Conservation (phyloP, 2,329 filamentous ascomycete species). For the Claviceps sorghi region DNA sequence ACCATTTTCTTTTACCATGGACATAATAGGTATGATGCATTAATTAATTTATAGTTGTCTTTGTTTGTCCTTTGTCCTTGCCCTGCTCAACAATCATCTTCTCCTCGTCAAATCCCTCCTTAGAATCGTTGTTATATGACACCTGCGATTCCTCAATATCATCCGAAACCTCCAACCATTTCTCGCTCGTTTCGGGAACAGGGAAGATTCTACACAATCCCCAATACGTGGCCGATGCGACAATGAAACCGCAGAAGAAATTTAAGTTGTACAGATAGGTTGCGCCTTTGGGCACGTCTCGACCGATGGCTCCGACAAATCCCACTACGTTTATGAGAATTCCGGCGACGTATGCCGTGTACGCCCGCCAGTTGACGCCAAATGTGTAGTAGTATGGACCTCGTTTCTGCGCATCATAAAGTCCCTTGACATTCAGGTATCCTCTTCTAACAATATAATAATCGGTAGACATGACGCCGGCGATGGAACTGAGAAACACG, state of each 20-base stretch:
- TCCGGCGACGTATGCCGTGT: slow-evolving; percentile 65
- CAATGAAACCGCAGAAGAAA: slow-evolving; percentile 73
- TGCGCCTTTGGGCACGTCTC: slow-evolving; percentile 58
- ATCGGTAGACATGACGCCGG: slow-evolving; percentile 77
- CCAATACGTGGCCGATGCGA: slow-evolving; percentile 56
- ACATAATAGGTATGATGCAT: not conserved
- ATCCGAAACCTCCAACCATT: slow-evolving; percentile 64
- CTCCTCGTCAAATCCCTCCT: slow-evolving; percentile 26
- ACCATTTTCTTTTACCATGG: not conserved
- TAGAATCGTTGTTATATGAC: slow-evolving; percentile 29
- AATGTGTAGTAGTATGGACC: slow-evolving; percentile 60
- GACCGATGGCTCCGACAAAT: slow-evolving; percentile 69
- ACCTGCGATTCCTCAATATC: slow-evolving; percentile 40
- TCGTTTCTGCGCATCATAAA: slow-evolving; percentile 56
- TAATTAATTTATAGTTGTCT: not conserved
- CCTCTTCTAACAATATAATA: slow-evolving; percentile 79
- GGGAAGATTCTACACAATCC: slow-evolving; percentile 53
- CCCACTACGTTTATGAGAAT: slow-evolving; percentile 87
- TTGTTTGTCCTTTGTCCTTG: slow-evolving; percentile 1
- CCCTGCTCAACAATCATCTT: not conserved
- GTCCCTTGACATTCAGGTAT: slow-evolving; percentile 61
- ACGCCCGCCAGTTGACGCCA: slow-evolving; percentile 73
- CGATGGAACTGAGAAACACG: slow-evolving; percentile 86
- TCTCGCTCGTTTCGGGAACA: slow-evolving; percentile 56
- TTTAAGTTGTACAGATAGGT: slow-evolving; percentile 82